Percentiles rank a stretch among this genome's conserved stretches.
These are phyloP conservation scores for Heliamphora ciliata DNA, from an alignment of 179 eudicot species.

Conservation along the genomic window DNA sequence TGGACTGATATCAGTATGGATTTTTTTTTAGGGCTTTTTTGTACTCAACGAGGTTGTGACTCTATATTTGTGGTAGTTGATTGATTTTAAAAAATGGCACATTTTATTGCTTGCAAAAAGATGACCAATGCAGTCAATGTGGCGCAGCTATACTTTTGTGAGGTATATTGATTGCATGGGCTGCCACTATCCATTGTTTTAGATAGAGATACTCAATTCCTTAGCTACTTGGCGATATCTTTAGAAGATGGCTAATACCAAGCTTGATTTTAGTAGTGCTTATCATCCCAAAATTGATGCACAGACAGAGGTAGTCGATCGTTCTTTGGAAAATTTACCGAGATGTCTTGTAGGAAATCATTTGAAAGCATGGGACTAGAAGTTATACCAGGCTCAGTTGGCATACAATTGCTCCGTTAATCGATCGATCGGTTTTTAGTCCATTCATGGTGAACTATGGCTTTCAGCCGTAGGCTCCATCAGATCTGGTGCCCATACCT, in stretches of 20 bases:
- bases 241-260: not conserved
- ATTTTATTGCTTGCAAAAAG: constrained; percentile 15
- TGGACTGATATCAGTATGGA: constrained; percentile 19
- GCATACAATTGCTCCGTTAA: not conserved
- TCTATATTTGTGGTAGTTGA: constrained; percentile 19
- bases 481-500: no score
- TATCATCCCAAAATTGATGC: not conserved
- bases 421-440: not conserved
- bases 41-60: not conserved
- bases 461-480: no score
- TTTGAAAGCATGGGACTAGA: not conserved
- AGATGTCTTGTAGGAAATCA: not conserved
- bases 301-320: not conserved
- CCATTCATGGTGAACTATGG: not conserved
- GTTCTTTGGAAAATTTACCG: not conserved
- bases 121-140: not conserved
- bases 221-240: not conserved
- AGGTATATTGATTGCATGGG: constrained; percentile 2
- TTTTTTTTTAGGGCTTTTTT: no score
- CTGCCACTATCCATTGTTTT: not conserved
- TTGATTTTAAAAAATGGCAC: constrained; percentile 18
- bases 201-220: not conserved
- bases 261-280: not conserved
- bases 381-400: not conserved
- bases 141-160: not conserved